Conservation (phyloP, 2,329 filamentous ascomycete species). For the Setomelanomma holmii region DNA sequence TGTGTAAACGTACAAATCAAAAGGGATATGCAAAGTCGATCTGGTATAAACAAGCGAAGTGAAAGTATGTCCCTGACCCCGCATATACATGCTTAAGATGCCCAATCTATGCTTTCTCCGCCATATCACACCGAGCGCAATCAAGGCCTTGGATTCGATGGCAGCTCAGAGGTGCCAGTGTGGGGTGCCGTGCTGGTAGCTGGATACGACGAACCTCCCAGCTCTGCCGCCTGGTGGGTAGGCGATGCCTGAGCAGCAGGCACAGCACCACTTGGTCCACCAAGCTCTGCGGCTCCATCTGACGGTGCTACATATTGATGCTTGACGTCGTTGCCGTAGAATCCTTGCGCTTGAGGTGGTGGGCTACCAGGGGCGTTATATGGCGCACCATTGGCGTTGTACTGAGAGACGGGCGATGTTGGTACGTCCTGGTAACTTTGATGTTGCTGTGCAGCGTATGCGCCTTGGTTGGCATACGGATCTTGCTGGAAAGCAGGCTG, state of each 20-base stretch:
- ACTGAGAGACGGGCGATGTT: conserved; percentile 21
- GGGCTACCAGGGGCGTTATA: conserved; percentile 10
- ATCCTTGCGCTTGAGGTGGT: conserved; percentile 7
- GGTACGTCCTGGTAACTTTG: conserved; percentile 5
- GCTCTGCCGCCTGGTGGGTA: conserved; percentile 7
- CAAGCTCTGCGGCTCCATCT: conserved; percentile 7
- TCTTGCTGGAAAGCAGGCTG: conserved; percentile 9
- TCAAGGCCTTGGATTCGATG: background rate
- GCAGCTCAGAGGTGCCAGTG: background rate
- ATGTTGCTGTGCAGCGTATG: conserved; percentile 11
- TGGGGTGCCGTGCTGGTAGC: background rate
- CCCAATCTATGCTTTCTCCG: too few relatives aligned
- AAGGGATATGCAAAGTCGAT: background rate
- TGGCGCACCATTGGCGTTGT: conserved; percentile 1
- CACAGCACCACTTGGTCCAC: conserved; percentile 4
- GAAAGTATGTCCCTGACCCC: background rate
- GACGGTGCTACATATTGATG: background rate
- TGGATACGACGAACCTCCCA: conserved; percentile 3
- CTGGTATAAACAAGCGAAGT: background rate
- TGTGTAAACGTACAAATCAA: background rate
- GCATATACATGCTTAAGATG: background rate
- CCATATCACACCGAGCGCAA: too few relatives aligned
- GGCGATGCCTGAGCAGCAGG: background rate
- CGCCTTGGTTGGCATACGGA: conserved; percentile 6
- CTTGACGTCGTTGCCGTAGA: conserved; percentile 8